phyloP scores from a whole-genome alignment of 768 basidiomycete genomes.

The Suillus subaureus region DNA sequence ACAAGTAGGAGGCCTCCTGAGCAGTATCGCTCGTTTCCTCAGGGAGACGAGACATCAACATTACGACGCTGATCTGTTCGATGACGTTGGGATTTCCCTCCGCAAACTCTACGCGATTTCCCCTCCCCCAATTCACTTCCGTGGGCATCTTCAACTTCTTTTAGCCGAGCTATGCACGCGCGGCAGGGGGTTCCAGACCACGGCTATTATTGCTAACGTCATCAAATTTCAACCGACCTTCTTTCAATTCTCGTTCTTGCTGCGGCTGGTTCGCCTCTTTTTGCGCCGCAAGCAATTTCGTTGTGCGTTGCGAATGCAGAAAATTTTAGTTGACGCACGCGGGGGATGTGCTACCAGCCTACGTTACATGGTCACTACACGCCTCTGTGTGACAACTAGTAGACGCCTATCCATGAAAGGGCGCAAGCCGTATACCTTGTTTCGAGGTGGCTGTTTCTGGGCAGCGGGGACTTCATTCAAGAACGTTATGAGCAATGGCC shows the following conservation, averaged over 20 bases:
- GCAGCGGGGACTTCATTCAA: not conserved
- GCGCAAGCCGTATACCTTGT: not conserved
- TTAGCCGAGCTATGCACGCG: slow-evolving; percentile 42
- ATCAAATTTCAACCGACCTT: slow-evolving; percentile 35
- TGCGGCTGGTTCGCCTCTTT: slow-evolving; percentile 40
- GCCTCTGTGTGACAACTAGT: not conserved
- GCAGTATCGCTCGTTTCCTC: slow-evolving; percentile 40
- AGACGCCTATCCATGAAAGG: not conserved
- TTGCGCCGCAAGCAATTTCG: slow-evolving; percentile 42
- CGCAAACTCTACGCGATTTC: slow-evolving; percentile 36
- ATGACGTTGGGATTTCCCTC: slow-evolving; percentile 38
- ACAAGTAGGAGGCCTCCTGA: slow-evolving; percentile 40
- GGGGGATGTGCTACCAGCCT: not conserved
- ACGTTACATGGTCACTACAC: not conserved
- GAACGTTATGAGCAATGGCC: slow-evolving; percentile 18
- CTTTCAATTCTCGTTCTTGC: slow-evolving; percentile 42
- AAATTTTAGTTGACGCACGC: not conserved
- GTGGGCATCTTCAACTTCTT: slow-evolving; percentile 45
- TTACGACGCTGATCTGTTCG: slow-evolving; percentile 33
- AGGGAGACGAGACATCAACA: slow-evolving; percentile 35
- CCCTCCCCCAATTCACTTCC: slow-evolving; percentile 42
- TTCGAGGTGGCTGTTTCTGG: not conserved
- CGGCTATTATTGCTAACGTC: slow-evolving; percentile 45
- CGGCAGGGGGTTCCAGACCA: slow-evolving; percentile 37
- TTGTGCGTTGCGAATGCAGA: slow-evolving; percentile 16